phyloP scores from a whole-genome alignment of 2,329 filamentous ascomycete genomes.

The Fusarium pilosicola region DNA sequence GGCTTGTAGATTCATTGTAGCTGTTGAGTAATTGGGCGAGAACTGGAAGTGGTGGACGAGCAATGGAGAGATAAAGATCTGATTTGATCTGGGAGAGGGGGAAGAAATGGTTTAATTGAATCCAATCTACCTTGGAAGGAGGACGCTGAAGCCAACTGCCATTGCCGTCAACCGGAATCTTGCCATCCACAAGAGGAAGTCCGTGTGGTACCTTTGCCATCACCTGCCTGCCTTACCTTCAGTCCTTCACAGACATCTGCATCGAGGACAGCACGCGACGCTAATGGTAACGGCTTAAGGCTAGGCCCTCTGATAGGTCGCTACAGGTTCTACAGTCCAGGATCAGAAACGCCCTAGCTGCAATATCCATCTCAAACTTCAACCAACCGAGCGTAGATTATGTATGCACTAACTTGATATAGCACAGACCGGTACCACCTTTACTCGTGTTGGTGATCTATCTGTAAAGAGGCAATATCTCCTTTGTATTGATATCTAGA shows the following conservation, averaged over 20 bases:
- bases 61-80: constrained; percentile 11
- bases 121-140: constrained; percentile 18
- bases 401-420: constrained; percentile 21
- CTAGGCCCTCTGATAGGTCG: constrained; percentile 12
- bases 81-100: background rate
- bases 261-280: constrained; percentile 20
- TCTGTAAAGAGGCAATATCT: background rate
- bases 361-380: constrained; percentile 11
- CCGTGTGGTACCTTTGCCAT: constrained; percentile 22
- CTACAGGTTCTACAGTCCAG: background rate
- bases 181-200: constrained; percentile 16
- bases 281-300: constrained; percentile 23
- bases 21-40: background rate
- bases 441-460: constrained; percentile 1
- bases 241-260: constrained; percentile 1
- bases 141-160: constrained; percentile 1
- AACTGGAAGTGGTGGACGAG: background rate
- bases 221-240: constrained; percentile 10
- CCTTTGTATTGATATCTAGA: background rate
- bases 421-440: constrained; percentile 6
- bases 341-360: constrained; percentile 15
- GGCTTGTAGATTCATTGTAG: background rate
- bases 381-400: constrained; percentile 19
- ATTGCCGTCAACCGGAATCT: constrained; percentile 1
- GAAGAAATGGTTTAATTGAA: background rate